Evolutionary conservation across 331 rosid species (phyloP).

Genomic region (Ulmus americana): DNA sequence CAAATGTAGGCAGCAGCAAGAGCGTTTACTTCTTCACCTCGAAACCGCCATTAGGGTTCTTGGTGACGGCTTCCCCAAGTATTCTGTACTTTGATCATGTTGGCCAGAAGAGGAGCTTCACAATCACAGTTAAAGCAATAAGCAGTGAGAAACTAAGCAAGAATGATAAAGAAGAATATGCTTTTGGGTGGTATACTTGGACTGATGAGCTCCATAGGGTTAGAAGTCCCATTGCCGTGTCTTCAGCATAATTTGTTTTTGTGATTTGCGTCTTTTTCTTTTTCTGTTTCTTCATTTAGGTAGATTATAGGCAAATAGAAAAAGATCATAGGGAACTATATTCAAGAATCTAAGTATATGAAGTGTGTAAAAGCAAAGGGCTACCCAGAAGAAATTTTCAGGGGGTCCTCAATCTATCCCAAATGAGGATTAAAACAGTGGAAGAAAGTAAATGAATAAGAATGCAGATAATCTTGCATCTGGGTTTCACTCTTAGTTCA

Average conservation of each 20-base stretch:
- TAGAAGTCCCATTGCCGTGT: conserved; percentile 72
- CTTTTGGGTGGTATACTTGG: conserved; percentile 86
- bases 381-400: not conserved
- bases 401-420: not conserved
- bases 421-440: not conserved
- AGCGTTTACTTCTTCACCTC: conserved; percentile 53
- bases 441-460: too few relatives aligned
- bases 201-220: conserved; percentile 35
- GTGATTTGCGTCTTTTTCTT: not conserved
- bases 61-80: conserved; percentile 50
- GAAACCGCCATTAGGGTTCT: conserved; percentile 43
- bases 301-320: conserved; percentile 1
- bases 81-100: conserved; percentile 42
- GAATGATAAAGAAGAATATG: conserved; percentile 33
- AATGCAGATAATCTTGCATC: too few relatives aligned
- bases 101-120: conserved; percentile 56
- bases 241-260: not conserved
- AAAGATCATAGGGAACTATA: conserved; percentile 7
- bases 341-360: not conserved
- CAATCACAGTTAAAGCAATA: conserved; percentile 42
- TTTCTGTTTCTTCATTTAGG: not conserved
- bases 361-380: not conserved
- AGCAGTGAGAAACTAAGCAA: conserved; percentile 16
- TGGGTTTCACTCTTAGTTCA: too few relatives aligned
- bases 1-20: conserved; percentile 55